phyloP scores from a whole-genome alignment of 2,329 filamentous ascomycete genomes.

The Zymoseptoria tritici region DNA sequence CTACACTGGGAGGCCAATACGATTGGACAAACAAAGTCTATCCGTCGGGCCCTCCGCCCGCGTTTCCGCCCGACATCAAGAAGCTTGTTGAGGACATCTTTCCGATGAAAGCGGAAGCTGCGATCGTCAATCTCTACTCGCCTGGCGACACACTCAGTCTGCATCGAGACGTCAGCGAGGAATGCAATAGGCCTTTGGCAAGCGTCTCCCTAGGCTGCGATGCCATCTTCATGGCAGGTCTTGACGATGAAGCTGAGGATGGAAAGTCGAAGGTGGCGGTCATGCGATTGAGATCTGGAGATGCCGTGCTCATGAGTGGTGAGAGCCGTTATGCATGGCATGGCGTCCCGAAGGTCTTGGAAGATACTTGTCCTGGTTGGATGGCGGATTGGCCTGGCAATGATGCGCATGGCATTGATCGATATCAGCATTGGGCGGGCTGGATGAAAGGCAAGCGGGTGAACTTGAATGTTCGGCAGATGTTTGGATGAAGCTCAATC shows the following conservation, averaged over 20 bases:
- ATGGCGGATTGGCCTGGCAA: slow-evolving; percentile 63
- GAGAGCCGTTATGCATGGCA: slow-evolving; percentile 87
- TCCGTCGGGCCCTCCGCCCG: slow-evolving; percentile 57
- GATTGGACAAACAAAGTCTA: slow-evolving; percentile 89
- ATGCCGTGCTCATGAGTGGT: slow-evolving; percentile 83
- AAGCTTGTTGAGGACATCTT: slow-evolving; percentile 63
- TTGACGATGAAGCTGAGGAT: slow-evolving; percentile 41
- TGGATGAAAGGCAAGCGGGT: slow-evolving; percentile 87
- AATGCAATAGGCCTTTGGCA: slow-evolving; percentile 67
- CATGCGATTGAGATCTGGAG: slow-evolving; percentile 70
- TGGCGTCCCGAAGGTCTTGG: slow-evolving; percentile 79
- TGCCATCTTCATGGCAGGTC: slow-evolving; percentile 75
- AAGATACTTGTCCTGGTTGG: slow-evolving; percentile 68
- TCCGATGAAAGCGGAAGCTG: slow-evolving; percentile 74
- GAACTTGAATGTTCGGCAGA: slow-evolving; percentile 89
- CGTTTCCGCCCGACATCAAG: slow-evolving; percentile 68
- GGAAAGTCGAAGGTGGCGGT: slow-evolving; percentile 37
- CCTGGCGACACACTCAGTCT: slow-evolving; percentile 86
- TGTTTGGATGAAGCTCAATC: slow-evolving; percentile 42
- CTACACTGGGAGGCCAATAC: slow-evolving; percentile 91
- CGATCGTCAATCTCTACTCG: slow-evolving; percentile 89
- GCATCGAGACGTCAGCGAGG: slow-evolving; percentile 89
- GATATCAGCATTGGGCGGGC: slow-evolving; percentile 63
- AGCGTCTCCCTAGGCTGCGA: slow-evolving; percentile 89
- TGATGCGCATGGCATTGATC: slow-evolving; percentile 6